phyloP scores from a whole-genome alignment of 1,139 yeast species.

The Sugiyamaella castrensis region DNA sequence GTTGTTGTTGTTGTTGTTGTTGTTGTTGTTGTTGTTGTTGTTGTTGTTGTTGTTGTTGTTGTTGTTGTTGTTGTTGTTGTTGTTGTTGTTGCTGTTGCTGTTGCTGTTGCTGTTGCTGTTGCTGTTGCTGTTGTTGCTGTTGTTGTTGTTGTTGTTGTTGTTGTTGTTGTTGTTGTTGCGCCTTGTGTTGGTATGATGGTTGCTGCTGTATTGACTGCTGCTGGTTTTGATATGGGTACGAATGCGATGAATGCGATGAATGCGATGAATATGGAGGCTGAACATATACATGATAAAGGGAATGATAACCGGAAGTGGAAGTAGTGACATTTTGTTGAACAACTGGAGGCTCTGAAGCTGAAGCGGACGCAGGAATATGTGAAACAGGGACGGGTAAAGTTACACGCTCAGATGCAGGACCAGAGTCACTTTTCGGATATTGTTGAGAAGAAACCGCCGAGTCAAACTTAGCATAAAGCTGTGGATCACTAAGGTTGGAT shows the following conservation, averaged over 20 bases:
- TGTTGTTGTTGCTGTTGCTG: not conserved
- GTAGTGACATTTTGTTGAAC: not conserved
- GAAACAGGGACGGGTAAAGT: no score
- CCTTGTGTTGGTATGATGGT: not conserved
- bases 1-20: conserved; percentile 15
- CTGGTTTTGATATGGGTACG: not conserved
- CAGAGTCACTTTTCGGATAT: not conserved
- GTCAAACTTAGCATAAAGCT: conserved; percentile 6
- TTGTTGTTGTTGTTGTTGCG: not conserved
- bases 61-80: not conserved
- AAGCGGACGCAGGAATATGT: not conserved
- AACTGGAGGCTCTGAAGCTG: not conserved
- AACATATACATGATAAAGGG: not conserved
- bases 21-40: conserved; percentile 3
- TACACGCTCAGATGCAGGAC: not conserved
- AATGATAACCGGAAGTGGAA: not conserved
- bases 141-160: not conserved
- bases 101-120: conserved; percentile 11
- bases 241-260: not conserved
- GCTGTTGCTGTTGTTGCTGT: conserved; percentile 1
- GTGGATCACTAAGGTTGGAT: conserved; percentile 9
- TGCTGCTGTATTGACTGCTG: not conserved
- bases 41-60: not conserved
- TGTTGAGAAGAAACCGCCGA: not conserved
- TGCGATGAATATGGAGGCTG: not conserved